Evolutionary conservation across 2,329 filamentous ascomycete genomes (phyloP), one percentile per base, ranked within the genome.

Genomic region (Lasiodiplodia sp.): DNA sequence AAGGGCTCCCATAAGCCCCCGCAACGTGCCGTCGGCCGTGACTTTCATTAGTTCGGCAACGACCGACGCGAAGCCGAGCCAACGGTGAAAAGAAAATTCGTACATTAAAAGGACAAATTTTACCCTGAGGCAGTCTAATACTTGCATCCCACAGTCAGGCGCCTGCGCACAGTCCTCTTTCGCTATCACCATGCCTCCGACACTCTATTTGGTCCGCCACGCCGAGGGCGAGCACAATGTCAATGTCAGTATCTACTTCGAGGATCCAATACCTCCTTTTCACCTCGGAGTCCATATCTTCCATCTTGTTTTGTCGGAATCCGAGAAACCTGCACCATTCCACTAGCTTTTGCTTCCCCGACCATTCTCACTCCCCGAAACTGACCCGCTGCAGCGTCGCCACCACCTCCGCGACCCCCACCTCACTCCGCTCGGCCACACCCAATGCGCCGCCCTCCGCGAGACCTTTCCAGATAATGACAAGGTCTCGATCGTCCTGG

Each of bases 341-440:
- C 5, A 56, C 21, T 11, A 51, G 31, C 31, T 16, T 16, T 16
- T 18, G 8, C 31, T 10, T 10, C 31, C 8, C 31, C 8, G 10
- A 18, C 49, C 14, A 16, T n/a, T 31, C 23, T 10, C n/a, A 5
- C 57, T 10, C 52, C 23, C 47, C 25, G 37, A 18, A 51, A 49
- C 28, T 21, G 10, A 57, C 93, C 94, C 80, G 91, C 94, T 77
- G 76, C 82, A 84, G 75, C 71, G 75, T 83, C 31, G 90, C 86
- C 71, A 93, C 94, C 80, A 91, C 70, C 83, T 97, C 51, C 89
- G 78, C n/a, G 94, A 97, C 76, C 94, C 94, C 1, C 83, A 88
- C 69, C 86, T 97, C 66, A 97, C 94, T 1, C 83, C 87, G 0
- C 84, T 90, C n/a, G 94, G 94, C 73, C 85, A 90, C 76, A 75